These are phyloP conservation scores for Skeletonema grethae DNA, from an alignment of 108 stramenopile genomes.

Conservation along the genomic window DNA sequence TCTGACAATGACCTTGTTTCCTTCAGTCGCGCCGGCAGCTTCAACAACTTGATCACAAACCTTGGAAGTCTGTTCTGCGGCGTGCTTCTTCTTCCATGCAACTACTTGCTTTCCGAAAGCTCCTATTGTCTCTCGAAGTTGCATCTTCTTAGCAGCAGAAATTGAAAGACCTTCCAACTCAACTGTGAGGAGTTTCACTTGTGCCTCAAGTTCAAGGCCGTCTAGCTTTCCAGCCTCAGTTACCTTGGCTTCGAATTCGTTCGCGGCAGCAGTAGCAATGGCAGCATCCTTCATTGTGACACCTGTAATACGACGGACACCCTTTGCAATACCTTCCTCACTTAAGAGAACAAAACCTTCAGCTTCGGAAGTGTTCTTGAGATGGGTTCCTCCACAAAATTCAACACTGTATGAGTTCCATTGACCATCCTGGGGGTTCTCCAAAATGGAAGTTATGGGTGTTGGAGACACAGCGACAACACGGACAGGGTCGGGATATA, in stretches of 20 bases:
- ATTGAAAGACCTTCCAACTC: constrained; percentile 73
- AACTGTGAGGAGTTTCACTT: constrained; percentile 69
- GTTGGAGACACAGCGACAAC: constrained; percentile 90
- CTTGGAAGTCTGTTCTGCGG: constrained; percentile 76
- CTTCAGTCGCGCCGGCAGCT: constrained; percentile 62
- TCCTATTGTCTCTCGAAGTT: constrained; percentile 64
- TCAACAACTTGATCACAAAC: constrained; percentile 67
- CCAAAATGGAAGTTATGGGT: constrained; percentile 79
- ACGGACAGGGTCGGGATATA: constrained; percentile 99
- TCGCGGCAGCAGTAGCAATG: constrained; percentile 75
- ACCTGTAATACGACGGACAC: constrained; percentile 94
- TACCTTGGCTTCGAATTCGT: constrained; percentile 70
- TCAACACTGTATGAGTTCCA: constrained; percentile 96
- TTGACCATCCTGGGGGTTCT: constrained; percentile 83
- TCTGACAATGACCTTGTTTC: constrained; percentile 82
- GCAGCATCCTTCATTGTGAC: constrained; percentile 90
- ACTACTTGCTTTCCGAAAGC: constrained; percentile 74
- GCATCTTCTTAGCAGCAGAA: constrained; percentile 79
- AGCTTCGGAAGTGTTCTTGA: constrained; percentile 95
- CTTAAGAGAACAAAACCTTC: constrained; percentile 91
- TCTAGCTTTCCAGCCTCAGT: constrained; percentile 67
- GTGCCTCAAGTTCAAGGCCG: constrained; percentile 72
- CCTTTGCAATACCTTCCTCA: constrained; percentile 98
- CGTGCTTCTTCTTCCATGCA: constrained; percentile 79
- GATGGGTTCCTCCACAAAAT: constrained; percentile 99